Conservation (phyloP, 148 eudicot species). For the Agrostemma githago region DNA sequence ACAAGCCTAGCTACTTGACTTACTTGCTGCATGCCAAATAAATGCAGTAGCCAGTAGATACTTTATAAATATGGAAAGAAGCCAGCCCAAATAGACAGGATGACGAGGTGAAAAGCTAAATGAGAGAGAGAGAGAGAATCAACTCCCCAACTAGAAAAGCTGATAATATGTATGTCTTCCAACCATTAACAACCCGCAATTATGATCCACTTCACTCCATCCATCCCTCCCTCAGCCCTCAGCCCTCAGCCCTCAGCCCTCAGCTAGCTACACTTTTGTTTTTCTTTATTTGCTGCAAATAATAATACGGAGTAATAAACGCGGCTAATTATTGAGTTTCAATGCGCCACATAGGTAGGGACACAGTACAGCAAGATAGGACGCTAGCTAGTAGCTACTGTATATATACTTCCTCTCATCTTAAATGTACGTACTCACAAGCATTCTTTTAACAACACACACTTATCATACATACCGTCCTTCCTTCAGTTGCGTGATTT, state of each 20-base stretch:
- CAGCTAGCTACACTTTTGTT: too few relatives aligned
- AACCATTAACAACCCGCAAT: conserved; percentile 27
- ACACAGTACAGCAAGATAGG: conserved; percentile 16
- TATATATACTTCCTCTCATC: not conserved
- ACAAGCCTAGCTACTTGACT: too few relatives aligned
- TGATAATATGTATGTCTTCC: conserved; percentile 9
- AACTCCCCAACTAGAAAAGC: conserved; percentile 18
- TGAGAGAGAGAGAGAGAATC: not conserved
- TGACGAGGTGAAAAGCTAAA: too few relatives aligned
- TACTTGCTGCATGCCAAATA: too few relatives aligned
- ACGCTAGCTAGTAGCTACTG: not conserved
- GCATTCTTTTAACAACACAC: conserved; percentile 19
- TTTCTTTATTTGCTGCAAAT: not conserved
- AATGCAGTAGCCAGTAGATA: too few relatives aligned
- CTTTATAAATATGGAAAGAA: too few relatives aligned
- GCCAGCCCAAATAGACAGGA: too few relatives aligned
- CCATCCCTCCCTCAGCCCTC: too few relatives aligned
- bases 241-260: too few relatives aligned
- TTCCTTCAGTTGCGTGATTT: too few relatives aligned
- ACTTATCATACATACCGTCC: not conserved
- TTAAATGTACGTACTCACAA: not conserved
- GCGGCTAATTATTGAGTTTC: conserved; percentile 11
- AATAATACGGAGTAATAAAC: not conserved
- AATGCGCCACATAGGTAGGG: not conserved
- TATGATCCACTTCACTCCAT: conserved; percentile 14